Conservation (phyloP, 345 rosid genomes). For the Salix udensis region DNA sequence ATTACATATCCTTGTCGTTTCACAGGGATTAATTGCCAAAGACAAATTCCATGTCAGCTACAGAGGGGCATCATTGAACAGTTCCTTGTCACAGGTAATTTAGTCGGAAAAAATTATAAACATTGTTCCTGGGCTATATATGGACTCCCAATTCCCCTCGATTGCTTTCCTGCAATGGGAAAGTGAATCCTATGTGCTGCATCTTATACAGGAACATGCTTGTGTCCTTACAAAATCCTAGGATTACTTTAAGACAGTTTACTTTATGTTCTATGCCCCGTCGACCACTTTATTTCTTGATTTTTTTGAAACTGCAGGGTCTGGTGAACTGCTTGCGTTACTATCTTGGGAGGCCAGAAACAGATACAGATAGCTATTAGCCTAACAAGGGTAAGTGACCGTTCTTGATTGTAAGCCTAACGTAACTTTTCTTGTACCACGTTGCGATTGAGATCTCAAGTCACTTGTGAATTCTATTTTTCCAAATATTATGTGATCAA, state of each 20-base stretch:
- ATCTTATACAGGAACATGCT: neutral
- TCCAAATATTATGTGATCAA: neutral
- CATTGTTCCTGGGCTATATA: neutral
- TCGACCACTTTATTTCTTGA: neutral
- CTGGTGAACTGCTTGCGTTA: conserved; percentile 75
- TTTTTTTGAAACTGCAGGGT: conserved; percentile 45
- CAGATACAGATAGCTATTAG: conserved; percentile 77
- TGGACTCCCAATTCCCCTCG: neutral
- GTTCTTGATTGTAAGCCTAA: conserved; percentile 19
- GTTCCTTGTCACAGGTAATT: conserved; percentile 70
- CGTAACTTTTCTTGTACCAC: conserved; percentile 12
- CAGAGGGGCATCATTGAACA: conserved; percentile 71
- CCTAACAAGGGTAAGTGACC: neutral
- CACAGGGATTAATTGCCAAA: conserved; percentile 84
- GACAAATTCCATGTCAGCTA: conserved; percentile 96
- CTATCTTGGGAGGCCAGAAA: conserved; percentile 91
- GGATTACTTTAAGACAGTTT: neutral
- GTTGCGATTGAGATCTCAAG: conserved; percentile 3
- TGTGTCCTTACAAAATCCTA: neutral
- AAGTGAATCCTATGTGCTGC: neutral
- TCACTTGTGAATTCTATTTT: conserved; percentile 5
- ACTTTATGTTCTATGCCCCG: neutral
- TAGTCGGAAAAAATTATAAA: neutral
- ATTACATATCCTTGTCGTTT: conserved; percentile 8
- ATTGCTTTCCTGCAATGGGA: neutral